Evolutionary conservation across 2,329 filamentous ascomycete species (phyloP), one percentile per base, ranked within the genome.

Genomic region (Diaporthe longicolla): DNA sequence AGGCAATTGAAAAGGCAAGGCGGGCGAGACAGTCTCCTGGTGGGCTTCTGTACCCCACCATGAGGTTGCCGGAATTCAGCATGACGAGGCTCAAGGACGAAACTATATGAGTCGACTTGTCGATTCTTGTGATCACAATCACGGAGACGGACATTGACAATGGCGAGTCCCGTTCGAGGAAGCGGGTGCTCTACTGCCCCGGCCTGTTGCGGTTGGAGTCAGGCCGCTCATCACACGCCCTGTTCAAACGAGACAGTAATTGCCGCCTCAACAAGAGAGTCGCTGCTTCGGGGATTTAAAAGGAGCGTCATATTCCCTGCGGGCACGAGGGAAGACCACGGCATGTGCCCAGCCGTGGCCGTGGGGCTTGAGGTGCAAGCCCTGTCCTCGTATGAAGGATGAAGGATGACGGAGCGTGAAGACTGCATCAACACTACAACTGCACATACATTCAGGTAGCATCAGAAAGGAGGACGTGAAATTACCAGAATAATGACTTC

Each of bases 51-150:
- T 79, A 77, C 48, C 75, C 77, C 78, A 80, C 76, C 73, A 83
- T 82, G 78, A 82, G 81, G 69, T 81, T 86, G 73, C 87, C 86
- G 48, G 89, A 90, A 70, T 89, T 89, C 74, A 87, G 87, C 79
- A 88, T 90, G 84, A 91, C 89, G 32, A 88, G 85, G 73, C 69
- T 74, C 19, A 74, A 75, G 72, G 74, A 75, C 26, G 48, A 70
- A 29, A 52, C 43, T 10, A 40, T 72, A 52, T 74, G 72, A 72
- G 37, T 11, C 48, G n/a, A 52, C 21, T 10, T 17, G 19, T 35
- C 21, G 37, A 15, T 58, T 70, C 45, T 10, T 37, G 40, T 55
- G 32, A 10, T 50, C 19, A 43, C 32, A 10, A 32, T 11, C 13
- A 71, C n/a, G 26, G 32, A 11, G 21, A 5, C n/a, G n/a, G 21